These are phyloP conservation scores for Mrakia gelida DNA, from an alignment of 768 basidiomycete genomes.

Conservation along the genomic window DNA sequence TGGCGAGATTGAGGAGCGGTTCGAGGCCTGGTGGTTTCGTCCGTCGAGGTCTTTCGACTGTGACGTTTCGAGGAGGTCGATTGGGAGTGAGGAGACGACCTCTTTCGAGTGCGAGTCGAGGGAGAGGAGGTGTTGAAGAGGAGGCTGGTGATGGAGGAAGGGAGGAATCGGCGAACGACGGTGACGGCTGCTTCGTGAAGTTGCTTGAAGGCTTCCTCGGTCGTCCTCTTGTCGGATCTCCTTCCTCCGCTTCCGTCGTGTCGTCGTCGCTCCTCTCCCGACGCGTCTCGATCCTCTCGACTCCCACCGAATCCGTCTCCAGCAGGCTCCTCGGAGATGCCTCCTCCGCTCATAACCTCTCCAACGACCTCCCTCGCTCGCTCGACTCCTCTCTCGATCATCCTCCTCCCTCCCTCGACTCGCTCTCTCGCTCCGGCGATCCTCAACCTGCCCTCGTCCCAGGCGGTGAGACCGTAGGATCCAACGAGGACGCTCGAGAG, in stretches of 20 bases:
- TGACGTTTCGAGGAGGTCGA: background rate
- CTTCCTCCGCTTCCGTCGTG: background rate
- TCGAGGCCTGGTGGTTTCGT: background rate
- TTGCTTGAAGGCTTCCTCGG: constrained; percentile 15
- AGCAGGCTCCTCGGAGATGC: background rate
- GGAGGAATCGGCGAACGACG: background rate
- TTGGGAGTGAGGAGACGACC: background rate
- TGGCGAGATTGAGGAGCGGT: background rate
- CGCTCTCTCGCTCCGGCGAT: constrained; percentile 4
- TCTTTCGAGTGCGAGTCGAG: background rate
- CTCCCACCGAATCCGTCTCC: background rate
- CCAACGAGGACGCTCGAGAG: constrained; percentile 26
- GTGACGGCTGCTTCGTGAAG: background rate
- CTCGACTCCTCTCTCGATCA: constrained; percentile 13
- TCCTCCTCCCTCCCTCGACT: constrained; percentile 18
- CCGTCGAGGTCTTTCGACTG: background rate
- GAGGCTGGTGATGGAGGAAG: background rate
- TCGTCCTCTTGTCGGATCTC: constrained; percentile 2
- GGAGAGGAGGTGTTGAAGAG: background rate
- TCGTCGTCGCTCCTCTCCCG: background rate
- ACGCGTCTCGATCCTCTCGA: background rate
- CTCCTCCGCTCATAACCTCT: constrained; percentile 2
- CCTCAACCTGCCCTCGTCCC: constrained; percentile 16
- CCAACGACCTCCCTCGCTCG: background rate
- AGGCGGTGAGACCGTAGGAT: constrained; percentile 27